Base-by-base conservation (phyloP, 2,329 filamentous ascomycete genomes). In the Apiospora marii region DNA sequence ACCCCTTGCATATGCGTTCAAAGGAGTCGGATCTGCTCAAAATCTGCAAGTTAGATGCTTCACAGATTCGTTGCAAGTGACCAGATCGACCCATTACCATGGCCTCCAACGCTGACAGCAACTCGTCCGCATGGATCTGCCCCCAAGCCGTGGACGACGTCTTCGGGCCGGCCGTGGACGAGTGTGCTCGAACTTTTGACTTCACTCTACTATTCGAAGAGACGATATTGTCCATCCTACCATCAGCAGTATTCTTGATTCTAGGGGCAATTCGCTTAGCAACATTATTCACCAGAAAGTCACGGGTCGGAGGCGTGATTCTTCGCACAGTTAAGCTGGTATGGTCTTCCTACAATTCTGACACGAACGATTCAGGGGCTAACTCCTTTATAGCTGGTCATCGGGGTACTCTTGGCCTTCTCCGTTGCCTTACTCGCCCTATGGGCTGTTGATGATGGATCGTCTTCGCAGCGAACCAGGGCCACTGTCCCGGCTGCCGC, bases 121-220 rank as follows among this genome's bases (percentile, higher is more conserved):
- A 41, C 58, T 41, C 58, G 6, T 64, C 58, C 22, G 58, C 58
- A 64, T 12, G 41, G 30, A 49, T 46, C 37, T 70, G 71, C 68
- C 67, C 68, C 27, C 30, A 41, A 22, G 24, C 49, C 19, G 58
- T 70, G 58, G 71, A 72, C 51, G 58, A 67, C 34, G 58, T 10
- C 37, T 72, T 72, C 44, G 71, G 71, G 19, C 71, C 71, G 13
- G 46, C 53, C 44, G 71, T 72, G 30, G 44, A 70, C 13, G n/a
- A 30, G 8, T 72, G 68, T 46, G 71, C 68, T 44, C 68, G 71
- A 27, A 41, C 68, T 8, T 78, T 79, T 43, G 76, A 79, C 70
- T 79, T 79, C 72, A 78, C 77, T 49, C 73, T 79, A 24, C 67
- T 79, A 0, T 79, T 79, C 58, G 78, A 79, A 70, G 77, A 79